Base-by-base conservation (phyloP, 2,329 filamentous ascomycete species). In the Epichloe elymi region DNA sequence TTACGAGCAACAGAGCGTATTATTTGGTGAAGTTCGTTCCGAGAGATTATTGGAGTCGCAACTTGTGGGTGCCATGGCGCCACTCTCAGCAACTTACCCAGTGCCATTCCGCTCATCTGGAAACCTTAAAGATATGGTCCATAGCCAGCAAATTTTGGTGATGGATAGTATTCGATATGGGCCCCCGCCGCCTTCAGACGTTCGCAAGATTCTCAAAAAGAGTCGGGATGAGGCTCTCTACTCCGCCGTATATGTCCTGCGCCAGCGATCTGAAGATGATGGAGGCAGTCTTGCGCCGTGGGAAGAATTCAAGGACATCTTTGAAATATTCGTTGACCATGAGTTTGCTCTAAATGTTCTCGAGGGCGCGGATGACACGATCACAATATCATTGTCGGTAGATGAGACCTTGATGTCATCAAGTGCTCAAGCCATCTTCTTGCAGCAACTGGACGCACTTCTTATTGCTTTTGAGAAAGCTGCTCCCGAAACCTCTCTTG, bases 311-410 rank as follows among this genome's bases (percentile, higher is more conserved):
- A 20, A 42, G 11, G 40, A 42, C 40, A 20, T 42, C 61, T 5
- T 55, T 69, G 23, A 59, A 61, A 1, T 59, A 14, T 60, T 63
- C 36, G 68, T 71, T 5, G 68, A 71, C 47, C 68, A 70, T 52
- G 60, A 67, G 0, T 59, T 70, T 54, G 68, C 68, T 3, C 57
- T 71, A 46, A 70, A 71, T 42, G 59, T 67, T 0, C 66, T 65
- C 41, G 60, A 61, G 48, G 58, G 14, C 8, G 52, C 19, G 19
- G 17, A 26, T 14, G 19, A 42, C 8, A 42, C 19, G 6, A 6
- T 42, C 19, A 42, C 40, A 17, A 23, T 2, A 17, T 47, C 6
- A 3, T 19, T 46, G 14, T 35, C 43, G 11, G 43, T 46, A 4
- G 26, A 46, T 7, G 43, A 46, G 23, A 46, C 43, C 5, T 17